phyloP scores from a whole-genome alignment of 2,329 filamentous ascomycete species.

The Colletotrichum sp. region DNA sequence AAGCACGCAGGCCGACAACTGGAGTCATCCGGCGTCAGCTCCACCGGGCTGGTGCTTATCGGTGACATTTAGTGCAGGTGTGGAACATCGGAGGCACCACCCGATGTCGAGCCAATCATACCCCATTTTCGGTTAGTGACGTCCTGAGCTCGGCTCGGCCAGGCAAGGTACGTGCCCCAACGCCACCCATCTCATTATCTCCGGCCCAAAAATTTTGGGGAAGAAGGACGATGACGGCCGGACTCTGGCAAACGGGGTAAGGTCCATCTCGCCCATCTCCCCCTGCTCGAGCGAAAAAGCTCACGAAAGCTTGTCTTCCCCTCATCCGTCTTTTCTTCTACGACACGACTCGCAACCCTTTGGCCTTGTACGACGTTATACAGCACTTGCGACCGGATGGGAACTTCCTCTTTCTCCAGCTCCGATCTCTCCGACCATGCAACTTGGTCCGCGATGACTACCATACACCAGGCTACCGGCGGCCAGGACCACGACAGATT shows the following conservation, averaged over 20 bases:
- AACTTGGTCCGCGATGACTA: constrained; percentile 16
- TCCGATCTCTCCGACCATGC: constrained; percentile 20
- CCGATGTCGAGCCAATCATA: background rate
- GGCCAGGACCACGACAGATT: constrained; percentile 33
- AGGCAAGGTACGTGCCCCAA: constrained; percentile 1
- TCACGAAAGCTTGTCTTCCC: constrained; percentile 13
- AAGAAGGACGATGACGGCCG: constrained; percentile 5
- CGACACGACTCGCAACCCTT: background rate
- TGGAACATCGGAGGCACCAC: background rate
- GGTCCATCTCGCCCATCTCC: background rate
- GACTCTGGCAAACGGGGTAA: constrained; percentile 16
- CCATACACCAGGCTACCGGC: constrained; percentile 4
- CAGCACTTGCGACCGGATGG: background rate
- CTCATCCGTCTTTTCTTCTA: background rate
- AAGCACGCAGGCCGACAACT: constrained; percentile 15
- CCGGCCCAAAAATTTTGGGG: constrained; percentile 20
- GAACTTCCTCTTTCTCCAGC: background rate
- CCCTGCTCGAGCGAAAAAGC: background rate
- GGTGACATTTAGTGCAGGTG: constrained; percentile 5
- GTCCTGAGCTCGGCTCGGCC: constrained; percentile 3
- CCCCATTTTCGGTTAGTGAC: background rate
- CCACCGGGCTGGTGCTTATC: constrained; percentile 12
- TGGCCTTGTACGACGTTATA: background rate
- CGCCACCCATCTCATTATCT: constrained; percentile 23
- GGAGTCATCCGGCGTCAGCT: constrained; percentile 16